phyloP scores from a whole-genome alignment of 352 stramenopile genomes.

The Pythium aquatile region DNA sequence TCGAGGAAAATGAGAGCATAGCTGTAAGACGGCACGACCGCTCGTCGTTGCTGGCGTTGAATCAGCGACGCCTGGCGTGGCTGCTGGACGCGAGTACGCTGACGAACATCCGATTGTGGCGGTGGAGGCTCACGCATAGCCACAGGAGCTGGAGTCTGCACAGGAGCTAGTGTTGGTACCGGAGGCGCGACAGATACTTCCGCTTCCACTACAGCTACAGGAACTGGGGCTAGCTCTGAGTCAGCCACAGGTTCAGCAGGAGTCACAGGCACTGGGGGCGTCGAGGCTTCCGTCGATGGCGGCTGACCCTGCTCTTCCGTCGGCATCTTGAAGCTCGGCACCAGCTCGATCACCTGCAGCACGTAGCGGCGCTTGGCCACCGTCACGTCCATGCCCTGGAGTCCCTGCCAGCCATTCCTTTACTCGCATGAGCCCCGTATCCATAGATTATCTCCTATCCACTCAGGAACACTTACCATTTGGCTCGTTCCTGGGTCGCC shows the following conservation, averaged over 20 bases:
- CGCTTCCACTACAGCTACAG: neutral
- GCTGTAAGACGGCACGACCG: constrained; percentile 18
- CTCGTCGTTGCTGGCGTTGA: constrained; percentile 17
- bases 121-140: neutral
- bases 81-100: neutral
- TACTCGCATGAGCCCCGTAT: neutral
- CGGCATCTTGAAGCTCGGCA: constrained; percentile 46
- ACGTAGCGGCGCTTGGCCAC: constrained; percentile 56
- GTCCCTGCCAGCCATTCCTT: constrained; percentile 54
- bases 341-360: constrained; percentile 44
- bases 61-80: constrained; percentile 1
- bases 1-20: constrained; percentile 24
- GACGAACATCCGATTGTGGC: neutral
- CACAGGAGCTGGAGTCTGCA: neutral
- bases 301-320: constrained; percentile 6
- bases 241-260: neutral
- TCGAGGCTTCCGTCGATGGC: neutral
- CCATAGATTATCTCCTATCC: neutral
- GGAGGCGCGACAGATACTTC: neutral
- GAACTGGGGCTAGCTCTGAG: neutral
- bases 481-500: constrained; percentile 42
- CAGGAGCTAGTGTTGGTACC: neutral
- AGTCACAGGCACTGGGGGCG: neutral
- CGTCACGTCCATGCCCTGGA: constrained; percentile 35
- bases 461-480: constrained; percentile 38